Evolutionary conservation across 768 basidiomycete genomes (phyloP).

Genomic region (Vishniacozyma victoriae): DNA sequence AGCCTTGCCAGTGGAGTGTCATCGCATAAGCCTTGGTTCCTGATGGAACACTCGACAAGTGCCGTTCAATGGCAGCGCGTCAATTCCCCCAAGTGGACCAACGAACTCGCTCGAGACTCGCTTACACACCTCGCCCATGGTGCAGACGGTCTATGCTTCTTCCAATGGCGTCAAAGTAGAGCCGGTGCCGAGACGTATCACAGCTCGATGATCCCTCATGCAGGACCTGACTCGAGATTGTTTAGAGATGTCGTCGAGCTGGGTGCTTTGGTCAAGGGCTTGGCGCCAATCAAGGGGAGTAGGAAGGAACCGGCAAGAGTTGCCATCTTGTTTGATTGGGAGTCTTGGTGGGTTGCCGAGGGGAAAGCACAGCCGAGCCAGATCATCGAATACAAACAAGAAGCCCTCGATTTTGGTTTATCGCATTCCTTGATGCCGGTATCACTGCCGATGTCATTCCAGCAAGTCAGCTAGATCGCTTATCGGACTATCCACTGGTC

Average conservation of each 20-base stretch:
- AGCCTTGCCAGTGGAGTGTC: conserved; percentile 6
- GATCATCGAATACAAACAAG: conserved; percentile 7
- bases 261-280: conserved; percentile 7
- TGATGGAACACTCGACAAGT: conserved; percentile 19
- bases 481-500: conserved; percentile 3
- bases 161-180: conserved; percentile 14
- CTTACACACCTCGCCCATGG: conserved; percentile 14
- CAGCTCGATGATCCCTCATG: conserved; percentile 15
- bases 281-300: conserved; percentile 9
- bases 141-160: conserved; percentile 14
- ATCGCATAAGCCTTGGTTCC: conserved; percentile 7
- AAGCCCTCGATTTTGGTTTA: conserved; percentile 15
- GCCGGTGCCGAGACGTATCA: conserved; percentile 19
- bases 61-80: conserved; percentile 15
- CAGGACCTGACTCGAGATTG: conserved; percentile 7
- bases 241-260: conserved; percentile 15
- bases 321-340: conserved; percentile 14
- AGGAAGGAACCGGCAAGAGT: conserved; percentile 4
- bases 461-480: neutral
- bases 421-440: conserved; percentile 6
- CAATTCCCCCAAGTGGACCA: conserved; percentile 9
- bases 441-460: conserved; percentile 11
- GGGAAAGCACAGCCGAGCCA: conserved; percentile 9
- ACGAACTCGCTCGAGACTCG: conserved; percentile 10
- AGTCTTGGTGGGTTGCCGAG: conserved; percentile 11